A percentile compares a stretch with the other conserved stretches of the same genome.
These are phyloP conservation scores for Candida vaughaniae DNA, from an alignment of 805 yeast genomes.

Conservation along the genomic window DNA sequence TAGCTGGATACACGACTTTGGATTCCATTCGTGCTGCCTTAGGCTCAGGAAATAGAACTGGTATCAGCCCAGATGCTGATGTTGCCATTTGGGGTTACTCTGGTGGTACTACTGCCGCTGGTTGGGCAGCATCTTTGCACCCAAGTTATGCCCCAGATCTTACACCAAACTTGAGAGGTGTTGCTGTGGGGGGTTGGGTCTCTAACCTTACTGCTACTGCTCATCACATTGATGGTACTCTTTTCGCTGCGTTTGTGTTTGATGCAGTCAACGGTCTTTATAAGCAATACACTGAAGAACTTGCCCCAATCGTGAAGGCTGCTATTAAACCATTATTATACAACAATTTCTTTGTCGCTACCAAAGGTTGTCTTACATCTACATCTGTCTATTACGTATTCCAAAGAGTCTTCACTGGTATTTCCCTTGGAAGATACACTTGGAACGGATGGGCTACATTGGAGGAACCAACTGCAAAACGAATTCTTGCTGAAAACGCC, in stretches of 20 bases:
- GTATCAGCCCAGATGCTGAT: constrained; percentile 15
- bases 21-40: constrained; percentile 29
- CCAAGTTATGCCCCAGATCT: constrained; percentile 34
- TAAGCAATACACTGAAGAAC: constrained; percentile 25
- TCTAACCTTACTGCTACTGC: constrained; percentile 27
- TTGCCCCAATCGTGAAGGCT: not conserved
- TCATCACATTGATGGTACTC: constrained; percentile 20
- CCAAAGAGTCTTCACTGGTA: constrained; percentile 8
- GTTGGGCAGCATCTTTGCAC: constrained; percentile 34
- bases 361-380: not conserved
- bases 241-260: constrained; percentile 26
- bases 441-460: constrained; percentile 13
- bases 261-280: constrained; percentile 25
- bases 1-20: constrained; percentile 26
- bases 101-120: constrained; percentile 32
- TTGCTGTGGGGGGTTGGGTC: constrained; percentile 32
- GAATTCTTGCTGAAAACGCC: constrained; percentile 18
- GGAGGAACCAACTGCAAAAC: constrained; percentile 9
- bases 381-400: constrained; percentile 7
- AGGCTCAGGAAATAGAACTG: constrained; percentile 13
- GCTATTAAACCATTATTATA: not conserved
- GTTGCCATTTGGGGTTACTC: constrained; percentile 32
- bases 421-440: constrained; percentile 2
- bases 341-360: not conserved
- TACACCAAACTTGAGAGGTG: constrained; percentile 21